A percentile compares a stretch with the other conserved stretches of the same genome.
phyloP scores from a whole-genome alignment of 2,329 filamentous ascomycete species.

The Metarhizium robertsii region DNA sequence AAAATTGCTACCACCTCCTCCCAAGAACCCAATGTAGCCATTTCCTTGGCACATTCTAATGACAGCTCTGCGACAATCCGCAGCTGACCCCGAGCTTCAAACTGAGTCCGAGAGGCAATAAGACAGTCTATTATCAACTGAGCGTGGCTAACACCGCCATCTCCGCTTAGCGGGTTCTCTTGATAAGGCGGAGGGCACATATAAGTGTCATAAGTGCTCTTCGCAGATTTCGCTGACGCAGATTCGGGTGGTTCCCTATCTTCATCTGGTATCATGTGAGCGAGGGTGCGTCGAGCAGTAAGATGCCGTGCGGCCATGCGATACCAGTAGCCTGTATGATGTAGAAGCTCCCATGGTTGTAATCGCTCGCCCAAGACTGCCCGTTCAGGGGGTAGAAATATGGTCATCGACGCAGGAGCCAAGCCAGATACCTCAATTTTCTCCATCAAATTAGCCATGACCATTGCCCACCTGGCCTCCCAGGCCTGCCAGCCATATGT shows the following conservation, averaged over 20 bases:
- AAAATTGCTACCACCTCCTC: conserved; percentile 44
- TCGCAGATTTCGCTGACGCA: conserved; percentile 34
- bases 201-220: conserved; percentile 54
- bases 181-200: conserved; percentile 55
- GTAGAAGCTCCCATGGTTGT: conserved; percentile 54
- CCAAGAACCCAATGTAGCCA: conserved; percentile 41
- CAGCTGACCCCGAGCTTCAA: conserved; percentile 41
- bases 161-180: conserved; percentile 43
- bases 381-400: conserved; percentile 52
- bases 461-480: conserved; percentile 64
- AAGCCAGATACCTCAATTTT: conserved; percentile 43
- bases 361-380: conserved; percentile 46
- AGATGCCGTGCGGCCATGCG: conserved; percentile 50
- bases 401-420: conserved; percentile 28
- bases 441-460: conserved; percentile 54
- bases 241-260: conserved; percentile 41
- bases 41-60: conserved; percentile 48
- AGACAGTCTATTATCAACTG: conserved; percentile 45
- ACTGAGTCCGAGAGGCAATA: conserved; percentile 42
- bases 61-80: conserved; percentile 47
- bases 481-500: conserved; percentile 94
- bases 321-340: conserved; percentile 61
- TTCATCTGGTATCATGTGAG: conserved; percentile 49
- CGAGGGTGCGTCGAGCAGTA: conserved; percentile 41
- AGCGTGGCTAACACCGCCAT: conserved; percentile 42